Evolutionary conservation across 2,329 filamentous ascomycete genomes (phyloP).

Genomic region (Tolypocladium tropicale): DNA sequence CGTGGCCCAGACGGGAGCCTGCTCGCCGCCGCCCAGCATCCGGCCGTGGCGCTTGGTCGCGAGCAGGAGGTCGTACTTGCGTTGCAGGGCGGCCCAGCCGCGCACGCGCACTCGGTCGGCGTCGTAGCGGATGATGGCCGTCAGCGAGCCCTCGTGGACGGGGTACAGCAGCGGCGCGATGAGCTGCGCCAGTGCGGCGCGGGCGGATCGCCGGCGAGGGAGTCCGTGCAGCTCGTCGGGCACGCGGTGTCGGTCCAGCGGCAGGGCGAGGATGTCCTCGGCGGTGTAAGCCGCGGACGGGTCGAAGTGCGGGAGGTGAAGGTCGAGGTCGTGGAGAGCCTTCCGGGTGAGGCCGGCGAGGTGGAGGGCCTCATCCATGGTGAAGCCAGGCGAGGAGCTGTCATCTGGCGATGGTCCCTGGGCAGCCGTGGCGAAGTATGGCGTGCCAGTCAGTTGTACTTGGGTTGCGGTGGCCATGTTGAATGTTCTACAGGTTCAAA

Average conservation of each 20-base stretch:
- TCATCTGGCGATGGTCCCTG: neutral
- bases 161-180: constrained; percentile 24
- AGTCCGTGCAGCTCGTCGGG: constrained; percentile 20
- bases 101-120: constrained; percentile 24
- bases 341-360: constrained; percentile 18
- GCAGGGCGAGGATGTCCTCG: constrained; percentile 24
- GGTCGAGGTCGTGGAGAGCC: constrained; percentile 16
- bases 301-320: constrained; percentile 15
- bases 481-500: neutral
- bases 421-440: neutral
- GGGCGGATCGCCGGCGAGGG: constrained; percentile 23
- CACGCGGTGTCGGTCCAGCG: constrained; percentile 17
- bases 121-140: constrained; percentile 27
- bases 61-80: constrained; percentile 21
- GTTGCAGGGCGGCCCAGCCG: constrained; percentile 24
- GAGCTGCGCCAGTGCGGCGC: constrained; percentile 17
- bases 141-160: constrained; percentile 20
- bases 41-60: constrained; percentile 21
- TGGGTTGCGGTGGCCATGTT: neutral
- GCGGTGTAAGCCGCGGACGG: constrained; percentile 19
- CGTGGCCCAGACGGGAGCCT: constrained; percentile 20
- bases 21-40: constrained; percentile 11
- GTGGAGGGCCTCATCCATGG: constrained; percentile 11
- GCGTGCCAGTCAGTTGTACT: neutral
- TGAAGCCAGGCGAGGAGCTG: neutral